Evolutionary conservation across 2,329 filamentous ascomycete species (phyloP).

Genomic region (Bipolaris sorokiniana): DNA sequence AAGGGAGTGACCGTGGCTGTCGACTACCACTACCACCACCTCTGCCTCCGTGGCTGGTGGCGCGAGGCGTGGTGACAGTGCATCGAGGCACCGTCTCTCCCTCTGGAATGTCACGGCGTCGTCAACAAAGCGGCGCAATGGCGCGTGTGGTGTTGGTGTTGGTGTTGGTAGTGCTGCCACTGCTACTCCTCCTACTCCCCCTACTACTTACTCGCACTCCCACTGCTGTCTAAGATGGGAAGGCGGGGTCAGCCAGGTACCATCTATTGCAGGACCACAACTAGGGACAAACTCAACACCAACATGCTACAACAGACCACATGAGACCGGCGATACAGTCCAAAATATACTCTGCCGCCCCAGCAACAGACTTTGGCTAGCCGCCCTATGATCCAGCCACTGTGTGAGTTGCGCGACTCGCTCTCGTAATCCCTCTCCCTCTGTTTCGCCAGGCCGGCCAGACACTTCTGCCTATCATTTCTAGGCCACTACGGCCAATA

Average conservation of each 20-base stretch:
- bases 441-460: conserved; percentile 17
- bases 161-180: conserved; percentile 10
- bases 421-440: conserved; percentile 24
- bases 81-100: no score
- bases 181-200: conserved; percentile 6
- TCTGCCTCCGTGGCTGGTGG: background rate
- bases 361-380: conserved; percentile 25
- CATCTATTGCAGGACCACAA: background rate
- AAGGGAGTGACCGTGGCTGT: background rate
- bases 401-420: conserved; percentile 33
- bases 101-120: background rate
- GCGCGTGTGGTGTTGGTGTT: conserved; percentile 12
- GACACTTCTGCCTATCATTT: conserved; percentile 7
- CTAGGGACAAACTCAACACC: conserved; percentile 1
- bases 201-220: no score
- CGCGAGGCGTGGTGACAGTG: background rate
- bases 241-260: conserved; percentile 12
- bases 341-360: conserved; percentile 20
- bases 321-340: background rate
- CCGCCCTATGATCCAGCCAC: conserved; percentile 33
- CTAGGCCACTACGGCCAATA: conserved; percentile 31
- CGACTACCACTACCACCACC: no score
- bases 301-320: conserved; percentile 1
- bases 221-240: conserved; percentile 4
- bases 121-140: background rate